Percentiles rank a stretch among this genome's conserved stretches.
These are phyloP conservation scores for Podospora anserina DNA, from an alignment of 495 filamentous ascomycete genomes.

Conservation along the genomic window DNA sequence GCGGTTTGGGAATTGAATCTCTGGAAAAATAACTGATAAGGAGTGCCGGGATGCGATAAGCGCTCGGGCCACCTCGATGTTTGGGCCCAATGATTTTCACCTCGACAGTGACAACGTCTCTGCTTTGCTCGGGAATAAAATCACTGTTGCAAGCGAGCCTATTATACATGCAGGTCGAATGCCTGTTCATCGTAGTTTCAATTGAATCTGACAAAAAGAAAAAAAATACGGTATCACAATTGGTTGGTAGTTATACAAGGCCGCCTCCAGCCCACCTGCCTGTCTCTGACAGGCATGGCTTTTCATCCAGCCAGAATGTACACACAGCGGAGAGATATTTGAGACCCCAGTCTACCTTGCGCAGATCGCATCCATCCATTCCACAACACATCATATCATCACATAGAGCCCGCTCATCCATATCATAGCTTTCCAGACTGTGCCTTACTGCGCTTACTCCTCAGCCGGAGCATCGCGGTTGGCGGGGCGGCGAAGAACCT, in stretches of 20 bases:
- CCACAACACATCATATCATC: background rate
- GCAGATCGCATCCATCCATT: background rate
- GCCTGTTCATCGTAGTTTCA: background rate
- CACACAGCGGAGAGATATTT: background rate
- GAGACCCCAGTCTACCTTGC: conserved; percentile 32
- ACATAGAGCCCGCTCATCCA: background rate
- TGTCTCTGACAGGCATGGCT: background rate
- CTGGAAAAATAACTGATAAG: conserved; percentile 11
- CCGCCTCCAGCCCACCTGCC: background rate
- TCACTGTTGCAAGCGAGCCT: too few relatives aligned
- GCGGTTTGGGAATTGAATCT: background rate
- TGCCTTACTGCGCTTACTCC: background rate
- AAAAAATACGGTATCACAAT: conserved; percentile 8
- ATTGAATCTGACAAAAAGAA: conserved; percentile 1
- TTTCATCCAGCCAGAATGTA: background rate
- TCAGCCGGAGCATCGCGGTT: background rate
- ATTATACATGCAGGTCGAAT: background rate
- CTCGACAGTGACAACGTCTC: background rate
- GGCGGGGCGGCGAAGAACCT: conserved; percentile 23
- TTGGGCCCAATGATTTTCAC: background rate
- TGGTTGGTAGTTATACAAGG: conserved; percentile 6
- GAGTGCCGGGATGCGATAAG: background rate
- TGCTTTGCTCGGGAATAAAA: too few relatives aligned
- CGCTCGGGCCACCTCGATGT: background rate
- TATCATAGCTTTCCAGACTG: background rate